Evolutionary conservation across 2,329 filamentous ascomycete genomes (phyloP).

Genomic region (Phyllosticta capitalensis): DNA sequence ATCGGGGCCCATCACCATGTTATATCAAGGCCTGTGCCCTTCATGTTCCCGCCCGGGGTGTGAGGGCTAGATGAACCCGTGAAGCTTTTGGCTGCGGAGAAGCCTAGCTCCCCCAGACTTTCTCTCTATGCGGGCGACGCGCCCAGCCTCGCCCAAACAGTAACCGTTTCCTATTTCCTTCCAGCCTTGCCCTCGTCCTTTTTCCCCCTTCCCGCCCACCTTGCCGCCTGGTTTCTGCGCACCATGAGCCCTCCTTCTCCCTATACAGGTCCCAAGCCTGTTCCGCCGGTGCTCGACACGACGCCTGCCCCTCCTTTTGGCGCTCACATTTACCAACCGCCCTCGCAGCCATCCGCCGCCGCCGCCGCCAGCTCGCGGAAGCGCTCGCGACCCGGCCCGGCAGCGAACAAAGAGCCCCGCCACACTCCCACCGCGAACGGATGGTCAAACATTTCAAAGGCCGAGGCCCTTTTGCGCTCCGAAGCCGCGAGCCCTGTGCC

Average conservation of each 20-base stretch:
- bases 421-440: neutral
- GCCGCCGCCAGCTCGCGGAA: slow-evolving; percentile 8
- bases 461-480: slow-evolving; percentile 6
- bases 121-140: neutral
- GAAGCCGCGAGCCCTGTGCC: slow-evolving; percentile 31
- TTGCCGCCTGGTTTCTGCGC: neutral
- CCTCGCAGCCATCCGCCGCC: slow-evolving; percentile 2
- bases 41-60: neutral
- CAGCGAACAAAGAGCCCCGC: slow-evolving; percentile 5
- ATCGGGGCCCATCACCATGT: neutral
- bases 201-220: slow-evolving; percentile 5
- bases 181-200: slow-evolving; percentile 3
- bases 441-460: neutral
- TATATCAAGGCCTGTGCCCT: neutral
- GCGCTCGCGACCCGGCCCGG: slow-evolving; percentile 11
- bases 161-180: neutral
- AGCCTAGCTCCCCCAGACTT: neutral
- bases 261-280: slow-evolving; percentile 5
- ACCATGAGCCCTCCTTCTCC: neutral
- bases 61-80: neutral
- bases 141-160: neutral
- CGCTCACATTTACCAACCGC: slow-evolving; percentile 9
- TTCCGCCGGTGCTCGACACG: slow-evolving; percentile 8
- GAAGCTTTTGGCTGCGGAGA: neutral
- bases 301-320: neutral